Evolutionary conservation across 2,329 filamentous ascomycete species (phyloP).

Genomic region (Exserohilum turcica): DNA sequence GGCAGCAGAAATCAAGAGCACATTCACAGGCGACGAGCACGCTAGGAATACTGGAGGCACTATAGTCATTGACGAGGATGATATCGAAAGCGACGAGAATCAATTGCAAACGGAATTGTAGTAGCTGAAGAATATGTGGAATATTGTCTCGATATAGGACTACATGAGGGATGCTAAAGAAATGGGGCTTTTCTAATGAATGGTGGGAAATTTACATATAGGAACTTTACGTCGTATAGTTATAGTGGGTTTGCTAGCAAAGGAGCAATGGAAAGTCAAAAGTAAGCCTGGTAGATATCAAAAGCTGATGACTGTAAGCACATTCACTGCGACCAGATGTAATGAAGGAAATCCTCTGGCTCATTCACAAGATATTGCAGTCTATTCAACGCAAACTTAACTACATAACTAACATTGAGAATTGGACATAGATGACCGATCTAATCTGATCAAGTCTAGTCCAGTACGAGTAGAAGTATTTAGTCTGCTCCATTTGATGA

Average conservation of each 20-base stretch:
- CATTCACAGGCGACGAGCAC: slow-evolving; percentile 1
- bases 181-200: not conserved
- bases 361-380: no score
- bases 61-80: not conserved
- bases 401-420: no score
- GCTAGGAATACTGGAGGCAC: not conserved
- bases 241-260: not conserved
- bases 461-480: no score
- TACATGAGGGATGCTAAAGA: not conserved
- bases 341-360: no score
- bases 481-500: no score
- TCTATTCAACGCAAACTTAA: no score
- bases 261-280: no score
- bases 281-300: no score
- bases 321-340: no score
- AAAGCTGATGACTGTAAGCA: no score
- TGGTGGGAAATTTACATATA: not conserved
- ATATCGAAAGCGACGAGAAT: slow-evolving; percentile 1
- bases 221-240: not conserved
- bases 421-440: no score
- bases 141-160: not conserved
- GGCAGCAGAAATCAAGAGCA: not conserved
- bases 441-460: no score
- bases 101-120: slow-evolving; percentile 1
- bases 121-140: not conserved